phyloP scores from a whole-genome alignment of 1,139 yeast species.

The Fermentozyma sake region DNA sequence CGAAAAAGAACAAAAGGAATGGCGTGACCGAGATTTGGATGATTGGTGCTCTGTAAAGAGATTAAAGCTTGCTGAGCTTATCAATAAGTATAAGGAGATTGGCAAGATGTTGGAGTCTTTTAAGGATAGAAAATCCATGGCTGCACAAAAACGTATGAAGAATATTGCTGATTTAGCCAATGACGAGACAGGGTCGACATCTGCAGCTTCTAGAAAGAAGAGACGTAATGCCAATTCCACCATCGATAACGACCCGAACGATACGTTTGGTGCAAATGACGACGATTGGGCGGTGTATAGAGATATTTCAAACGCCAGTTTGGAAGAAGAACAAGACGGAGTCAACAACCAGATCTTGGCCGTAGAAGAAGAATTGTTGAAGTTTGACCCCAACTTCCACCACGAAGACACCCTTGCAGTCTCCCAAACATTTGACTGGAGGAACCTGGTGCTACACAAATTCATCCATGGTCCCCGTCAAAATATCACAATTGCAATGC shows the following conservation, averaged over 20 bases:
- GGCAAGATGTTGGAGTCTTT: constrained; percentile 70
- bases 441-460: constrained; percentile 70
- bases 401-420: constrained; percentile 79
- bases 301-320: constrained; percentile 70
- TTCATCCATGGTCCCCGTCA: constrained; percentile 89
- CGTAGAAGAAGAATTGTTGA: constrained; percentile 70
- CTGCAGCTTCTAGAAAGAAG: constrained; percentile 40
- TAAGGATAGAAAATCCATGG: constrained; percentile 83
- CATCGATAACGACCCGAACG: constrained; percentile 87
- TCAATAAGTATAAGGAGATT: constrained; percentile 61
- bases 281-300: constrained; percentile 94
- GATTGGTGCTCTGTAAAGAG: constrained; percentile 81
- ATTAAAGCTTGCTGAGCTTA: constrained; percentile 50
- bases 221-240: constrained; percentile 55
- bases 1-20: constrained; percentile 62
- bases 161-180: constrained; percentile 84
- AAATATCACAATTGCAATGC: constrained; percentile 38
- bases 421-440: constrained; percentile 77
- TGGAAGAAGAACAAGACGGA: constrained; percentile 70
- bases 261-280: constrained; percentile 93
- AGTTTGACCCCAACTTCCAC: constrained; percentile 79
- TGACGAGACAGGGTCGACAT: constrained; percentile 49
- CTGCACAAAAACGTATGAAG: constrained; percentile 92
- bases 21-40: constrained; percentile 70
- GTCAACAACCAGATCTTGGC: constrained; percentile 57